A percentile compares a stretch with the other conserved stretches of the same genome.
phyloP scores from a whole-genome alignment of 2,329 filamentous ascomycete genomes.

The Fusarium goolgardi region DNA sequence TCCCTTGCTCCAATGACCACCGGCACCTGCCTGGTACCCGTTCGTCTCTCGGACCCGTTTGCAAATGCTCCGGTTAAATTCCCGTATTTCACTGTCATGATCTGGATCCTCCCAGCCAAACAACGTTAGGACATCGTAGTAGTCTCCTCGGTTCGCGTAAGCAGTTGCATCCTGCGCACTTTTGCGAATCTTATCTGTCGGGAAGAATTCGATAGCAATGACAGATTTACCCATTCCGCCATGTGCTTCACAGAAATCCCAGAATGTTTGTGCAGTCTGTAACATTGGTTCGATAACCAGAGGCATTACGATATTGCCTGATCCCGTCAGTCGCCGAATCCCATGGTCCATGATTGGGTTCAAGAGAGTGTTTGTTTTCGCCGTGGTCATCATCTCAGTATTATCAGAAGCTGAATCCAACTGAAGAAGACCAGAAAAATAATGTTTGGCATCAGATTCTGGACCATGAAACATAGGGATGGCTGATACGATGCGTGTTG shows the following conservation, averaged over 20 bases:
- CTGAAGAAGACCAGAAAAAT: constrained; percentile 38
- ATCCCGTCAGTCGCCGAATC: constrained; percentile 44
- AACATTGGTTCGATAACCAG: constrained; percentile 47
- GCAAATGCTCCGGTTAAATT: constrained; percentile 54
- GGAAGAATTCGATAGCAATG: constrained; percentile 56
- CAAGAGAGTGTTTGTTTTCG: constrained; percentile 42
- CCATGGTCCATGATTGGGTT: constrained; percentile 45
- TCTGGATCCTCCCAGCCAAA: constrained; percentile 55
- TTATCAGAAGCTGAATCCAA: constrained; percentile 17
- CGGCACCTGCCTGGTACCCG: constrained; percentile 38
- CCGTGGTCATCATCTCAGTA: constrained; percentile 37
- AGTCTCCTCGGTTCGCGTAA: constrained; percentile 58
- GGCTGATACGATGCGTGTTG: constrained; percentile 29
- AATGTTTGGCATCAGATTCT: constrained; percentile 27
- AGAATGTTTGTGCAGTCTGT: constrained; percentile 48
- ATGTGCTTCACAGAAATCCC: constrained; percentile 37
- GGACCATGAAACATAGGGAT: constrained; percentile 42
- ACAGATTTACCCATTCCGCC: constrained; percentile 41
- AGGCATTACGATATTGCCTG: constrained; percentile 50
- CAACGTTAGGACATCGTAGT: constrained; percentile 57
- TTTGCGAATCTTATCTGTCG: constrained; percentile 54
- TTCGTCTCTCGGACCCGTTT: constrained; percentile 41
- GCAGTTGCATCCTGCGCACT: constrained; percentile 54
- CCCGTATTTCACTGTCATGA: constrained; percentile 53
- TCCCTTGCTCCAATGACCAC: constrained; percentile 34